Conservation (phyloP, 805 yeast genomes). For the Cyberlindnera suaveolens region DNA sequence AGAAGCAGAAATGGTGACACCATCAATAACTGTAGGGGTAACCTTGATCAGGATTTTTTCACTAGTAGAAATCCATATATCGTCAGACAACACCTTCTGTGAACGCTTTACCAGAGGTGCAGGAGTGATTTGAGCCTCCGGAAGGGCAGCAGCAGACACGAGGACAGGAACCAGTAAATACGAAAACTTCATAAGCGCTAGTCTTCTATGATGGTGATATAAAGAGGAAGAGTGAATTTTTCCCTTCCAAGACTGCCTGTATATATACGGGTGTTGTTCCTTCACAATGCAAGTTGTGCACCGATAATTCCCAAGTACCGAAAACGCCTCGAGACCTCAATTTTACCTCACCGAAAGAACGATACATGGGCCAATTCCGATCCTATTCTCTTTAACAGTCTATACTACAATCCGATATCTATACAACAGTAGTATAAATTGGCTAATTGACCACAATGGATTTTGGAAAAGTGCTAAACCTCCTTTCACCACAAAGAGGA, state of each 20-base stretch:
- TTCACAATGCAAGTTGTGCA: no score
- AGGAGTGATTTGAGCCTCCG: slow-evolving; percentile 14
- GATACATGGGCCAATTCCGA: no score
- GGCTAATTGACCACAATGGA: no score
- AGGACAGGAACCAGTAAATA: slow-evolving; percentile 9
- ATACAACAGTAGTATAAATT: no score
- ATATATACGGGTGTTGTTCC: no score
- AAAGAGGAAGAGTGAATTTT: not conserved
- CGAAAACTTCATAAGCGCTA: slow-evolving; percentile 8
- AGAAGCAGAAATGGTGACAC: slow-evolving; percentile 35
- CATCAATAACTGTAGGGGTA: slow-evolving; percentile 48
- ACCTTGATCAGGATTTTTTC: slow-evolving; percentile 30
- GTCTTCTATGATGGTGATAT: not conserved
- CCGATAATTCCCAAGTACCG: no score
- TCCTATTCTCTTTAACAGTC: no score
- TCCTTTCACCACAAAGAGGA: no score
- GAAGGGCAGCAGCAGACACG: slow-evolving; percentile 21
- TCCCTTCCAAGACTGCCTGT: not conserved
- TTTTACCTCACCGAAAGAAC: no score
- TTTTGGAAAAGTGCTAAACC: no score
- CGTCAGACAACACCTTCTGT: slow-evolving; percentile 17
- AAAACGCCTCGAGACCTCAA: no score
- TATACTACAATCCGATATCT: no score
- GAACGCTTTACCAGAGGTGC: slow-evolving; percentile 20
- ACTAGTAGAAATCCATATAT: slow-evolving; percentile 32